Evolutionary conservation across 306 rosid genomes (phyloP), one percentile per base, ranked within the genome.

Genomic region (Casuarina cunninghamiana): DNA sequence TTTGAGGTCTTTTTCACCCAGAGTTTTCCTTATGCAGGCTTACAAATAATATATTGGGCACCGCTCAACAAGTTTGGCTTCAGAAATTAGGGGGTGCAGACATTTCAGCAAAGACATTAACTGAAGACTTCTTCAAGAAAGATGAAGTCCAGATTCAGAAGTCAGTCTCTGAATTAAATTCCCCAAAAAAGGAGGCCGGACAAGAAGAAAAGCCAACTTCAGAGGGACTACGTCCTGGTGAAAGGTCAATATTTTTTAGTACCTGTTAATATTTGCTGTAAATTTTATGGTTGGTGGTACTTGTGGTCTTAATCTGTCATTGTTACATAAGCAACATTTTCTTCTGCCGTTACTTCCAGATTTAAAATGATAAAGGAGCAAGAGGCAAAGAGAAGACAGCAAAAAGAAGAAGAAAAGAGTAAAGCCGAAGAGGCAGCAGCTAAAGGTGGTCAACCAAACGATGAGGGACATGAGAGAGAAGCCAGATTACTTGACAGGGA

Each of bases 31-130:
- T 77, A 17, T 80, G 74, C 80, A 95, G 99, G 99, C 81, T 96
- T 57, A 96, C 99, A 45, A 96, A 93, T 83, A 96, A 96, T 82
- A 79, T 96, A 86, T 81, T 96, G 85, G 93, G 97, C 89, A 91
- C 99, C 17, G 97, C 91, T 62, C 98, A 91, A 77, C 98, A 93
- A 91, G 88, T 88, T 75, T 96, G 98, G 97, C 99, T 96, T 86
- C 97, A 93, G 82, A 93, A 93, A 84, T 82, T 90, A 45, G 97
- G 99, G 12, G 99, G 97, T 42, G 97, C 98, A 4, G 86, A 91
- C 78, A 78, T 77, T 88, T 92, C 87, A 11, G 41, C 84, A 77
- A 73, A 50, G 62, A 86, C 87, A 85, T 73, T 84, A 44, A 83
- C 71, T 19, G 86, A 89, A 55, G 85, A 86, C 72, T 26, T 80